phyloP scores from a whole-genome alignment of 1,284 basidiomycete species.

The Trichosporon faecale region DNA sequence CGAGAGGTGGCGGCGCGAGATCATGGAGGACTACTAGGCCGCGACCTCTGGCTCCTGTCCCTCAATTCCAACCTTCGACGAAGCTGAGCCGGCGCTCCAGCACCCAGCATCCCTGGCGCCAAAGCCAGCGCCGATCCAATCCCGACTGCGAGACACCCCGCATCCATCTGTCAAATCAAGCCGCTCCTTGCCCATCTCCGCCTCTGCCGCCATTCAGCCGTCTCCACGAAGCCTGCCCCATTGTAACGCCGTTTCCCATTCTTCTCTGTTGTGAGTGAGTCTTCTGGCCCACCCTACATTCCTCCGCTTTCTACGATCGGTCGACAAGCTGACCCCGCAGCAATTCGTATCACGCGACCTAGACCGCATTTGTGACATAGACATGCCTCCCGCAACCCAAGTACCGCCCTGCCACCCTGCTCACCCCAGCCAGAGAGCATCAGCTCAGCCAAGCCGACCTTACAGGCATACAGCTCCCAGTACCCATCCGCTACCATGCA shows the following conservation, averaged over 20 bases:
- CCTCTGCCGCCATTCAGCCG: too few species aligned
- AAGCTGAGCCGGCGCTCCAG: too few species aligned
- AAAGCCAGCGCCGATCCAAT: too few species aligned
- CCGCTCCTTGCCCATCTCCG: not conserved
- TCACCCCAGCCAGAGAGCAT: not conserved
- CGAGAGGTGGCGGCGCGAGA: not conserved
- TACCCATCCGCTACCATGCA: not conserved
- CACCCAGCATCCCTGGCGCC: too few species aligned
- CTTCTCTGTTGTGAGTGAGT: conserved; percentile 5
- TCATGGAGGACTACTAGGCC: not conserved
- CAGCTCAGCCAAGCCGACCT: not conserved
- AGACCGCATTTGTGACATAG: not conserved
- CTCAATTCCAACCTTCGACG: too few species aligned
- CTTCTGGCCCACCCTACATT: not conserved
- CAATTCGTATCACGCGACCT: not conserved
- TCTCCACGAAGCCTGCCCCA: not conserved
- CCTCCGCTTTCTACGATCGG: not conserved
- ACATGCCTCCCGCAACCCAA: too few species aligned
- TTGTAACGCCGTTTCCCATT: not conserved
- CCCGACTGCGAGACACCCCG: too few species aligned
- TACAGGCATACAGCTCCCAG: not conserved
- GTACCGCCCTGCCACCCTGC: not conserved
- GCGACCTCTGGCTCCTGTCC: too few species aligned
- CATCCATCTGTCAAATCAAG: not conserved
- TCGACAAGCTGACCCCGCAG: not conserved